A percentile compares a stretch with the other conserved stretches of the same genome.
Evolutionary conservation across 164 flowering plant genomes (phyloP).

Genomic region (Nelumbo lutea): DNA sequence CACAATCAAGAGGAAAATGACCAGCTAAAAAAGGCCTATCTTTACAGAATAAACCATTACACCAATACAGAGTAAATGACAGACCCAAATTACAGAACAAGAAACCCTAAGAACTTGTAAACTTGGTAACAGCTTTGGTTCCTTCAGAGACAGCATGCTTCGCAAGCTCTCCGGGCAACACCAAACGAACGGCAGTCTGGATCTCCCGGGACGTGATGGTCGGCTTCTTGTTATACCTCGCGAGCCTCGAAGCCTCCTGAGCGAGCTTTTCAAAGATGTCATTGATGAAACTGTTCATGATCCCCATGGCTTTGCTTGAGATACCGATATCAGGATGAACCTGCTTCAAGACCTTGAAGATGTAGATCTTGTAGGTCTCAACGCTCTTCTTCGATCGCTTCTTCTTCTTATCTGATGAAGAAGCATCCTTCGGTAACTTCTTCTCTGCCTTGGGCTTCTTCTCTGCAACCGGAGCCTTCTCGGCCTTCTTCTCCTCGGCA

Average conservation of each 20-base stretch:
- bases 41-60: not conserved
- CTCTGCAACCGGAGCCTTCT: constrained; percentile 24
- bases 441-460: constrained; percentile 28
- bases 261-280: constrained; percentile 39
- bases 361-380: constrained; percentile 31
- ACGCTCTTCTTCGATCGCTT: constrained; percentile 30
- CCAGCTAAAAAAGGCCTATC: not conserved
- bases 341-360: constrained; percentile 30
- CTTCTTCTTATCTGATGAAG: constrained; percentile 29
- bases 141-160: constrained; percentile 47
- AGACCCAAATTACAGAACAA: not conserved
- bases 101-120: constrained; percentile 34
- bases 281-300: constrained; percentile 23
- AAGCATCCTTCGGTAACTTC: constrained; percentile 24
- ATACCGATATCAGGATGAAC: constrained; percentile 33
- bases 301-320: constrained; percentile 45
- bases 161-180: constrained; percentile 35
- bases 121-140: constrained; percentile 47
- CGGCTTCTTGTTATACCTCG: constrained; percentile 43
- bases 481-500: constrained; percentile 26
- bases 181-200: constrained; percentile 29
- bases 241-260: constrained; percentile 31
- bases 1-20: not conserved
- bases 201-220: constrained; percentile 43
- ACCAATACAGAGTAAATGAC: not conserved